These are phyloP conservation scores for Sugiyamaella floridensis DNA, from an alignment of 805 yeast genomes.

Conservation along the genomic window DNA sequence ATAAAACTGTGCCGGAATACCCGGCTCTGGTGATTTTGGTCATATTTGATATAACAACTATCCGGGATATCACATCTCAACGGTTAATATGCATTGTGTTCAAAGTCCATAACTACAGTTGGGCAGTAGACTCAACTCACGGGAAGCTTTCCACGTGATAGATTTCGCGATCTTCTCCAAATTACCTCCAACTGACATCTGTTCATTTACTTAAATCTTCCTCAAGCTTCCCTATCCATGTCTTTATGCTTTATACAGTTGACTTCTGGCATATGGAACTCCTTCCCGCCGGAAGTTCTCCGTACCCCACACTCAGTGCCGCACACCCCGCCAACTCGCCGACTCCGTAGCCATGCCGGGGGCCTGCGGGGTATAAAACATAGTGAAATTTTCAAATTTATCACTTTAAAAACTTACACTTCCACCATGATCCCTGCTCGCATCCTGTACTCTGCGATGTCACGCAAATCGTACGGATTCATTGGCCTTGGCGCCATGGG, in stretches of 20 bases:
- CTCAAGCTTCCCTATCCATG: too few relatives aligned
- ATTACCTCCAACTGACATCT: too few relatives aligned
- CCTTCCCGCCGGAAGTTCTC: background rate
- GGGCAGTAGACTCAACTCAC: too few relatives aligned
- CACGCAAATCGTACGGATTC: conserved; percentile 36
- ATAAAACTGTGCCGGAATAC: too few relatives aligned
- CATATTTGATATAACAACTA: too few relatives aligned
- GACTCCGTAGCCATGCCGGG: background rate
- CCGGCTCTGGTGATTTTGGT: too few relatives aligned
- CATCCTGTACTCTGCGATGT: background rate
- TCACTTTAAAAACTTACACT: background rate
- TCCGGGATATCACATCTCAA: too few relatives aligned
- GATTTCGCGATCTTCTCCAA: too few relatives aligned
- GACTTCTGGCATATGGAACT: background rate
- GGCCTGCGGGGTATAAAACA: background rate
- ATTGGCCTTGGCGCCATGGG: conserved; percentile 55
- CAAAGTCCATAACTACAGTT: too few relatives aligned
- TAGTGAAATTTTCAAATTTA: background rate
- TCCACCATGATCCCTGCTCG: conserved; percentile 5
- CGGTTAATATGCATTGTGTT: too few relatives aligned
- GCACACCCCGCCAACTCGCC: background rate
- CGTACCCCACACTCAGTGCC: background rate
- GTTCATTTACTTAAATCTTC: too few relatives aligned
- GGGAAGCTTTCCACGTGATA: too few relatives aligned
- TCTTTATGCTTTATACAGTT: background rate